Evolutionary conservation across 352 stramenopile species (phyloP).

Genomic region (Globisporangium orthogonon): DNA sequence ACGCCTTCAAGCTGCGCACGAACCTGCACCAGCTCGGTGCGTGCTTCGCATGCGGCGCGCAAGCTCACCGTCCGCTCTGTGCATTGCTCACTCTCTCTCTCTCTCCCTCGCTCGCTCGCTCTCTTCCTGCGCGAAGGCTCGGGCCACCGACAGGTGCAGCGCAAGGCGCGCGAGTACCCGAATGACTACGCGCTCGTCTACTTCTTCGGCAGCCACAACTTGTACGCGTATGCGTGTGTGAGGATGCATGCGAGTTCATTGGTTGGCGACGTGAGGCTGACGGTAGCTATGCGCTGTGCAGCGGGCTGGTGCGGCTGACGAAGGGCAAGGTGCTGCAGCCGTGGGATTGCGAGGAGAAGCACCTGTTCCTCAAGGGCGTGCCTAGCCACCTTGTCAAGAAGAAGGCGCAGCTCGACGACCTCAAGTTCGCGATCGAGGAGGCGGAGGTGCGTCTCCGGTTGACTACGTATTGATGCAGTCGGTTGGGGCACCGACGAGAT

Average conservation of each 20-base stretch:
- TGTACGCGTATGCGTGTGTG: constrained; percentile 35
- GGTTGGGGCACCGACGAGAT: no score
- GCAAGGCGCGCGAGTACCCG: constrained; percentile 68
- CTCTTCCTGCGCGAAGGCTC: constrained; percentile 19
- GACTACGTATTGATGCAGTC: no score
- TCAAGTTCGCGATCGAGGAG: constrained; percentile 52
- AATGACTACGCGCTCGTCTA: constrained; percentile 74
- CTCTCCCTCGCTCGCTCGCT: background rate
- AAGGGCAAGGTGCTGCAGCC: constrained; percentile 56
- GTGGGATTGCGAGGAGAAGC: constrained; percentile 73
- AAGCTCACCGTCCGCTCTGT: background rate
- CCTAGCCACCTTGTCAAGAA: constrained; percentile 71
- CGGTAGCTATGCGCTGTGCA: constrained; percentile 15
- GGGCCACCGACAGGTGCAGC: constrained; percentile 60
- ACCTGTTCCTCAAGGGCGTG: constrained; percentile 59
- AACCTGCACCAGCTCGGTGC: constrained; percentile 56
- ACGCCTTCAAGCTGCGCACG: constrained; percentile 64
- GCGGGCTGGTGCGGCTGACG: constrained; percentile 50
- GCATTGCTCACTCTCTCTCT: background rate
- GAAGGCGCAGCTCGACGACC: constrained; percentile 36
- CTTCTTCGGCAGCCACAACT: constrained; percentile 79
- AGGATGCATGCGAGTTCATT: no score
- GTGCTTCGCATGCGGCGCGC: background rate
- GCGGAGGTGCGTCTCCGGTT: constrained; percentile 23
- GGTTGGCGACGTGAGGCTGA: background rate